A percentile compares a stretch with the other conserved stretches of the same genome.
Evolutionary conservation across 768 basidiomycete genomes (phyloP).

Genomic region (Rhizopogon vulgaris): DNA sequence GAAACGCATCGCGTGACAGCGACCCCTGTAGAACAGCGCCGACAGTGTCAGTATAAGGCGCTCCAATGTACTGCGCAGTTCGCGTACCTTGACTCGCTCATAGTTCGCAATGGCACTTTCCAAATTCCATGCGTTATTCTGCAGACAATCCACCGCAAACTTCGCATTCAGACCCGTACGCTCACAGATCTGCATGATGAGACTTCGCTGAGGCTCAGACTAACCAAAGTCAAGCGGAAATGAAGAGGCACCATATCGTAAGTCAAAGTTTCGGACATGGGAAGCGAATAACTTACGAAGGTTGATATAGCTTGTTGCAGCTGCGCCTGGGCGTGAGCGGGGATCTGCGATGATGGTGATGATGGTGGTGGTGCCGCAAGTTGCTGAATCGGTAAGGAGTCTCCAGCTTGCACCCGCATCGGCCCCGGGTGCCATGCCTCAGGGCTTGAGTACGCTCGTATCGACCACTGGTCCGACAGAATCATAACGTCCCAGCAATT

Average conservation of each 20-base stretch:
- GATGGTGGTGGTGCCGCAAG: constrained; percentile 11
- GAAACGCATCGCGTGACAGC: constrained; percentile 49
- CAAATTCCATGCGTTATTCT: constrained; percentile 80
- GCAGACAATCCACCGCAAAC: constrained; percentile 80
- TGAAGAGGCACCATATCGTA: constrained; percentile 3
- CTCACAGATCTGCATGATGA: constrained; percentile 65
- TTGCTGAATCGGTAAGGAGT: constrained; percentile 16
- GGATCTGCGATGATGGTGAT: constrained; percentile 16
- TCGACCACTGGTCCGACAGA: constrained; percentile 80
- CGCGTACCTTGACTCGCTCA: constrained; percentile 76
- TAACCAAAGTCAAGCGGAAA: constrained; percentile 23
- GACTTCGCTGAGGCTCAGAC: constrained; percentile 64
- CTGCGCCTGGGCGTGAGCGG: constrained; percentile 29
- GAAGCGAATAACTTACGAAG: constrained; percentile 44
- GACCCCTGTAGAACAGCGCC: constrained; percentile 32
- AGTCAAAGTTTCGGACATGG: constrained; percentile 9
- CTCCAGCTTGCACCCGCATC: constrained; percentile 61
- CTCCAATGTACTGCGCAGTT: neutral
- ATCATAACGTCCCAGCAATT: constrained; percentile 89
- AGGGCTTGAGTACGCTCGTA: constrained; percentile 79
- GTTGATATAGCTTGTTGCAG: constrained; percentile 46
- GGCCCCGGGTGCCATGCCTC: constrained; percentile 76
- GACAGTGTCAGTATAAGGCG: constrained; percentile 21
- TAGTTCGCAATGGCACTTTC: constrained; percentile 79
- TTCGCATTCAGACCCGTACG: constrained; percentile 74